These are phyloP conservation scores for Adansonia grandidieri DNA, from an alignment of 441 rosid species.

Conservation along the genomic window DNA sequence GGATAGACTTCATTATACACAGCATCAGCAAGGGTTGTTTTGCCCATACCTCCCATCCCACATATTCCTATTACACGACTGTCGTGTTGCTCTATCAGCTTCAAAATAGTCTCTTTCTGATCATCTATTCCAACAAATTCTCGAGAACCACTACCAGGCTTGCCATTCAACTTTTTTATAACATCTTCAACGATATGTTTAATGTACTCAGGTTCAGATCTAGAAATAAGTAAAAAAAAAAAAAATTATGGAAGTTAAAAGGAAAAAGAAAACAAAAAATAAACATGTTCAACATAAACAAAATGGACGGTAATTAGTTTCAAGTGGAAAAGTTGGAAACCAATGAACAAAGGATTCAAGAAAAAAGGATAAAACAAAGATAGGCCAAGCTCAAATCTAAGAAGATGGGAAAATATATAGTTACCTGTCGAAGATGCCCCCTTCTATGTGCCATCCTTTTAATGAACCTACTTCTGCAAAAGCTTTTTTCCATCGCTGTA, in stretches of 20 bases:
- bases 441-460: conserved; percentile 22
- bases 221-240: background rate
- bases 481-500: conserved; percentile 19
- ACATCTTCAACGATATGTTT: conserved; percentile 35
- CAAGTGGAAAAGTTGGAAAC: too few species aligned
- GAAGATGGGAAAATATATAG: background rate
- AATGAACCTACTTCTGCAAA: conserved; percentile 19
- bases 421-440: conserved; percentile 12
- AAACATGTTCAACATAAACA: background rate
- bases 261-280: background rate
- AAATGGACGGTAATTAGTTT: too few species aligned
- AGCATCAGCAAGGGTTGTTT: conserved; percentile 39
- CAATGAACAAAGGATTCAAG: background rate
- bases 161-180: conserved; percentile 20
- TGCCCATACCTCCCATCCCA: conserved; percentile 46
- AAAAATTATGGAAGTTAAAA: background rate
- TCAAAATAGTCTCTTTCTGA: conserved; percentile 24
- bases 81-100: conserved; percentile 23
- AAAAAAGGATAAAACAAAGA: background rate
- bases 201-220: conserved; percentile 34
- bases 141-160: background rate
- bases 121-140: conserved; percentile 29
- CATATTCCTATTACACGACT: conserved; percentile 39
- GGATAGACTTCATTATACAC: conserved; percentile 32
- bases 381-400: background rate